These are phyloP conservation scores for Orbilia oligospora DNA, from an alignment of 2,329 filamentous ascomycete species.

Conservation along the genomic window DNA sequence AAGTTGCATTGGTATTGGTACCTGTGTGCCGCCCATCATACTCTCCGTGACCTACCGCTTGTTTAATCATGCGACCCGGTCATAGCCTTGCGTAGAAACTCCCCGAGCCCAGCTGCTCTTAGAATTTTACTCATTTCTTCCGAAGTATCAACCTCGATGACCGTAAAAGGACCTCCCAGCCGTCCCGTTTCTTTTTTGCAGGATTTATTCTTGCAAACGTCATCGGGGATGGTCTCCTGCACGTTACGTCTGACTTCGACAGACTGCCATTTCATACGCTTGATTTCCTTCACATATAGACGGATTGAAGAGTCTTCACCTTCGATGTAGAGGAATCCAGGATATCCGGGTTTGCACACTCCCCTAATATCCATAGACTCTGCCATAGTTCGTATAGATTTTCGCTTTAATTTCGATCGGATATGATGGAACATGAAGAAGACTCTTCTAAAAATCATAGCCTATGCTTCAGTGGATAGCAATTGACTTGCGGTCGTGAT, in stretches of 20 bases:
- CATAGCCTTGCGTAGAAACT: conserved; percentile 57
- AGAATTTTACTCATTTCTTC: conserved; percentile 52
- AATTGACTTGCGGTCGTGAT: background rate
- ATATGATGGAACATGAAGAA: conserved; percentile 60
- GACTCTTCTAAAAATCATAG: conserved; percentile 39
- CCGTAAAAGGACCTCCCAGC: conserved; percentile 39
- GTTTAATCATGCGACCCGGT: conserved; percentile 16
- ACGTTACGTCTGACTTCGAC: conserved; percentile 52
- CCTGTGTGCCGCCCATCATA: background rate
- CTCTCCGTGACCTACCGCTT: background rate
- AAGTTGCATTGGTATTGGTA: background rate
- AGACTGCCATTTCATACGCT: conserved; percentile 58
- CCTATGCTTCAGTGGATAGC: background rate
- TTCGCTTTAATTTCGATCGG: conserved; percentile 41
- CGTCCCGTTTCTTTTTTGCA: background rate
- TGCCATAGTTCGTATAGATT: conserved; percentile 37
- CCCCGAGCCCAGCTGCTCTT: conserved; percentile 39
- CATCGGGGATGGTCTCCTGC: conserved; percentile 3
- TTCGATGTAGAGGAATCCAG: conserved; percentile 55
- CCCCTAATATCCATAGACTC: conserved; percentile 47
- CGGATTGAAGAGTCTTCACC: conserved; percentile 39
- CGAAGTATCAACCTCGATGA: conserved; percentile 49
- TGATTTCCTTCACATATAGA: conserved; percentile 51
- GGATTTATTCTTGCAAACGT: background rate
- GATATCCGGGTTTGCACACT: conserved; percentile 55